A percentile compares a stretch with the other conserved stretches of the same genome.
Evolutionary conservation across 2,329 filamentous ascomycete species (phyloP).

Genomic region (Verticillium klebahnii): DNA sequence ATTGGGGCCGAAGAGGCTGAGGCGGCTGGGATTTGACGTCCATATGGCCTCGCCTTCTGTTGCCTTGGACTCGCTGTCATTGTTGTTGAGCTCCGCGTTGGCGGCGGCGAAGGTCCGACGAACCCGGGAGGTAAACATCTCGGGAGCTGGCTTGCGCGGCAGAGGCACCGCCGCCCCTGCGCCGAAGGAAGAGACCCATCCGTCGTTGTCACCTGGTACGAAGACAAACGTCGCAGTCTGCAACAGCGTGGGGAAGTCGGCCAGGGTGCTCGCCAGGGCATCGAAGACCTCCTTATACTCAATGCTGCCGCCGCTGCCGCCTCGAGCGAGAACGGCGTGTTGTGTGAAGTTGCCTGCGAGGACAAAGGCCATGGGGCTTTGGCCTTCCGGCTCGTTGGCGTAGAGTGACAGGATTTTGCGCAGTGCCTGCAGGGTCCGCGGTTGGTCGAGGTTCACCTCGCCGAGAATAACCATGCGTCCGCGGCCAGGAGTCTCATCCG

Average conservation of each 20-base stretch:
- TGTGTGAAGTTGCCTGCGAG: conserved; percentile 80
- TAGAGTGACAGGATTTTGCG: conserved; percentile 75
- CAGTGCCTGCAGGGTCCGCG: conserved; percentile 74
- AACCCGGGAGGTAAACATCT: conserved; percentile 85
- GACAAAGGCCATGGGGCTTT: conserved; percentile 73
- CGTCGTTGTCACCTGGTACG: conserved; percentile 93
- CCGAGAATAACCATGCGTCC: conserved; percentile 70
- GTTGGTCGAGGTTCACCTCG: conserved; percentile 82
- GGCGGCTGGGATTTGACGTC: conserved; percentile 79
- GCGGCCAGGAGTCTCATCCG: conserved; percentile 31
- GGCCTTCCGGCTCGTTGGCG: conserved; percentile 56
- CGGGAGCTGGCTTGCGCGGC: conserved; percentile 70
- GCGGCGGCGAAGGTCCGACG: conserved; percentile 75
- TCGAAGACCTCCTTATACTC: conserved; percentile 98
- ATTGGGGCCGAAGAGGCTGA: conserved; percentile 80
- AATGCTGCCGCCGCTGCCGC: conserved; percentile 75
- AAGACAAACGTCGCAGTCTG: conserved; percentile 82
- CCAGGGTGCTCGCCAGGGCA: conserved; percentile 72
- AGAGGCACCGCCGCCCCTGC: conserved; percentile 67
- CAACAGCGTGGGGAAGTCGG: conserved; percentile 79
- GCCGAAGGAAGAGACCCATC: conserved; percentile 86
- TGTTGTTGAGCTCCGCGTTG: conserved; percentile 54
- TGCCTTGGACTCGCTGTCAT: conserved; percentile 39
- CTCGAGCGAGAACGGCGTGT: conserved; percentile 60
- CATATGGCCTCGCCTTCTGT: conserved; percentile 70